These are phyloP conservation scores for Rhodotorula sp. DNA, from an alignment of 1,284 basidiomycete genomes.

Conservation along the genomic window DNA sequence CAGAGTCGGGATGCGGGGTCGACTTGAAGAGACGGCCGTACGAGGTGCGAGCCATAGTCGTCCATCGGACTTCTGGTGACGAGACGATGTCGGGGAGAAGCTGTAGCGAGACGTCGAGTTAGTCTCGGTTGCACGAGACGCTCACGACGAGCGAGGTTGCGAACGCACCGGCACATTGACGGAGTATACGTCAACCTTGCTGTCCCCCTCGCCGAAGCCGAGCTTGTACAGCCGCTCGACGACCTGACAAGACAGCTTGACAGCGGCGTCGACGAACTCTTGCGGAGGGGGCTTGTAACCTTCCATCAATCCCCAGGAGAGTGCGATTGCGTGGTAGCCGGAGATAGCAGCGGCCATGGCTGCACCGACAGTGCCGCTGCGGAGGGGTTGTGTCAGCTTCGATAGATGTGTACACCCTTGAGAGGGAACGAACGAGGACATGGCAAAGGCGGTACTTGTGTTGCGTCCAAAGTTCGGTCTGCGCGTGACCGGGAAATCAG, in stretches of 20 bases:
- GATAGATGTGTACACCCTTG: too few relatives aligned
- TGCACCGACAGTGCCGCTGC: slow-evolving; percentile 76
- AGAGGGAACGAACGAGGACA: slow-evolving; percentile 34
- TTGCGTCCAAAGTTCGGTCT: slow-evolving; percentile 51
- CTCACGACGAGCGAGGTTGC: too few relatives aligned
- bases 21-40: slow-evolving; percentile 70
- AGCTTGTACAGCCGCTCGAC: slow-evolving; percentile 67
- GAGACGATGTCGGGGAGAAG: slow-evolving; percentile 11
- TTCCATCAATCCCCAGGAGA: slow-evolving; percentile 79
- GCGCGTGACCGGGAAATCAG: neutral
- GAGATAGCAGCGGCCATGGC: slow-evolving; percentile 76
- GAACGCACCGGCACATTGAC: slow-evolving; percentile 64
- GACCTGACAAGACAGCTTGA: slow-evolving; percentile 64
- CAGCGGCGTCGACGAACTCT: slow-evolving; percentile 64
- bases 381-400: neutral
- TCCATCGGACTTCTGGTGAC: slow-evolving; percentile 64
- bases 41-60: slow-evolving; percentile 69
- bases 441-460: slow-evolving; percentile 44
- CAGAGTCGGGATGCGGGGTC: slow-evolving; percentile 44
- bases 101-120: slow-evolving; percentile 48
- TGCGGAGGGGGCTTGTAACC: slow-evolving; percentile 61
- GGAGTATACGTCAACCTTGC: slow-evolving; percentile 67
- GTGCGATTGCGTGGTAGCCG: slow-evolving; percentile 64
- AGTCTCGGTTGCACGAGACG: too few relatives aligned
- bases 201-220: slow-evolving; percentile 53